Evolutionary conservation across 805 yeast species (phyloP).

Genomic region (Dipodascus geniculatus): DNA sequence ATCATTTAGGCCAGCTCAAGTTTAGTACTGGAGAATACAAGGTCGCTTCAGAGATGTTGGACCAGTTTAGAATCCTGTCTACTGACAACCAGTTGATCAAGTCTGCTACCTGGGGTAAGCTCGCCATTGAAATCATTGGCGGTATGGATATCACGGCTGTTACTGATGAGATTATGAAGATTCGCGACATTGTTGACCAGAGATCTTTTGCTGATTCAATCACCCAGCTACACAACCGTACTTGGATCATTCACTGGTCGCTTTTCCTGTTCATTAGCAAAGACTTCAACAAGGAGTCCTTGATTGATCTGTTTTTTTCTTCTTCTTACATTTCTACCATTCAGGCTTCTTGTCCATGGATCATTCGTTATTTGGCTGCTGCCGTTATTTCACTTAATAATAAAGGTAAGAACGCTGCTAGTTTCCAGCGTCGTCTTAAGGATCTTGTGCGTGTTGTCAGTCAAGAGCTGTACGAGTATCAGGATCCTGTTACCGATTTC

Average conservation of each 20-base stretch:
- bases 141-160: slow-evolving; percentile 42
- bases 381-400: slow-evolving; percentile 33
- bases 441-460: slow-evolving; percentile 46
- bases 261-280: slow-evolving; percentile 49
- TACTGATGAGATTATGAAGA: slow-evolving; percentile 38
- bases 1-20: slow-evolving; percentile 49
- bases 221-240: slow-evolving; percentile 48
- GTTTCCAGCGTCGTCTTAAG: slow-evolving; percentile 41
- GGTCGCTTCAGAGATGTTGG: slow-evolving; percentile 45
- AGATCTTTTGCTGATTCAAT: slow-evolving; percentile 42
- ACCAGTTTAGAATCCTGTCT: slow-evolving; percentile 45
- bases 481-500: slow-evolving; percentile 51
- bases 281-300: slow-evolving; percentile 39
- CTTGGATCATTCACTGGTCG: slow-evolving; percentile 63
- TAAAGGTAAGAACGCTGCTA: slow-evolving; percentile 22
- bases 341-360: slow-evolving; percentile 66
- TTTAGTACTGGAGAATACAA: slow-evolving; percentile 52
- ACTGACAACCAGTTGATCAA: slow-evolving; percentile 37
- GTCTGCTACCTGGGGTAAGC: slow-evolving; percentile 57
- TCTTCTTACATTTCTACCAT: slow-evolving; percentile 53
- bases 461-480: slow-evolving; percentile 54
- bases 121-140: slow-evolving; percentile 45
- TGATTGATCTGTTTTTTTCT: slow-evolving; percentile 46
- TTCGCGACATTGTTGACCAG: slow-evolving; percentile 48
- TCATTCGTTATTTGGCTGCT: slow-evolving; percentile 50